A percentile compares a stretch with the other conserved stretches of the same genome.
Evolutionary conservation across 2,329 filamentous ascomycete genomes (phyloP).

Genomic region (Sordariomycetes sp.): DNA sequence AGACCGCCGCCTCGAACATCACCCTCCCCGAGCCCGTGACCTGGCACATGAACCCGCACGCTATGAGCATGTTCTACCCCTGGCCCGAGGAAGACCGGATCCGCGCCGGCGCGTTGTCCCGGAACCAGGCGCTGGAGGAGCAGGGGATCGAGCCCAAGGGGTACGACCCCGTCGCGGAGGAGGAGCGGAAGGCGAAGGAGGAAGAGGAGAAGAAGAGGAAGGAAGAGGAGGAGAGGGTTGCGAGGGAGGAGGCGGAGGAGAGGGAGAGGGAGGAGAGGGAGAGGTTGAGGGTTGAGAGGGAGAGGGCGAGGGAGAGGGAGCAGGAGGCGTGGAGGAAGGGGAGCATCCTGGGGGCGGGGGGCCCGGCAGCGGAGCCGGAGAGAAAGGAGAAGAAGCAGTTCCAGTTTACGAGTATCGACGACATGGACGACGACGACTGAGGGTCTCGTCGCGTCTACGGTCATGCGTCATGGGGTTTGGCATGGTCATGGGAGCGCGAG

Average conservation of each 20-base stretch:
- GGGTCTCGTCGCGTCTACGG: not conserved
- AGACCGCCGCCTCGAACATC: constrained; percentile 19
- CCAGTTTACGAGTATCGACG: constrained; percentile 39
- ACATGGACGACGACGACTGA: constrained; percentile 33
- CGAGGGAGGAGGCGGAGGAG: constrained; percentile 31
- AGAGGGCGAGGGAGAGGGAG: constrained; percentile 26
- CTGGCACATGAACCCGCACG: constrained; percentile 39
- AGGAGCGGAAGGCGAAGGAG: constrained; percentile 34
- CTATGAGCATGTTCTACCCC: constrained; percentile 52
- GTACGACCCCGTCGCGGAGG: constrained; percentile 43
- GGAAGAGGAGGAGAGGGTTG: constrained; percentile 31
- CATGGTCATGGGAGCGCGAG: not conserved
- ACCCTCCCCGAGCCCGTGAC: constrained; percentile 34
- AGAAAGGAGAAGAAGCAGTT: constrained; percentile 36
- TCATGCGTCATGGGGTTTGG: not conserved
- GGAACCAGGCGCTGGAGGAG: constrained; percentile 47
- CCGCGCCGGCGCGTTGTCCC: constrained; percentile 51
- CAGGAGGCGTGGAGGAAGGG: constrained; percentile 25
- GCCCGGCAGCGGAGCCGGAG: constrained; percentile 11
- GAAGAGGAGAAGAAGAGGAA: constrained; percentile 32
- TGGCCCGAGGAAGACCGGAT: constrained; percentile 67
- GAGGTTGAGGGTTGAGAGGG: constrained; percentile 24
- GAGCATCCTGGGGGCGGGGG: constrained; percentile 16
- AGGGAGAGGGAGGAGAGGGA: constrained; percentile 24
- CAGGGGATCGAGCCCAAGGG: constrained; percentile 46